Conservation (phyloP, 176 grass and related monocot genomes). For the Lolium multiflorum region DNA sequence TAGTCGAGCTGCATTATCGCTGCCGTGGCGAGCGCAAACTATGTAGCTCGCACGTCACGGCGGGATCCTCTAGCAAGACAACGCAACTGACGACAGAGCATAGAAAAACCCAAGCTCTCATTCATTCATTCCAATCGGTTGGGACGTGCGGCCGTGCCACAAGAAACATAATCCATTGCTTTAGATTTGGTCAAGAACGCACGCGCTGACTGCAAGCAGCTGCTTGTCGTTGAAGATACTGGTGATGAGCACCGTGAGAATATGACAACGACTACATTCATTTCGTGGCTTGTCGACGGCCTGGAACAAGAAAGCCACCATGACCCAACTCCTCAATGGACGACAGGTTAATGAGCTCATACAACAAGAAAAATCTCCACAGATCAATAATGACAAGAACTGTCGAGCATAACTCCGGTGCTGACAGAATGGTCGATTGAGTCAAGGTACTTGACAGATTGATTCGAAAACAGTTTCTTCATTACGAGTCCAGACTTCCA, state of each 20-base stretch:
- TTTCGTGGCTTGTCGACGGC: neutral
- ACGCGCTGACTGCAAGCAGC: neutral
- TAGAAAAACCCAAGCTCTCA: neutral
- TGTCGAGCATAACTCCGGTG: neutral
- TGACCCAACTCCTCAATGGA: neutral
- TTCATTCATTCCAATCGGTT: neutral
- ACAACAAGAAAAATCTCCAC: neutral
- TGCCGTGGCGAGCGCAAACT: neutral
- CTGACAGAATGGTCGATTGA: neutral
- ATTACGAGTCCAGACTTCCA: neutral
- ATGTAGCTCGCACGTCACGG: neutral
- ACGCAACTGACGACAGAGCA: neutral
- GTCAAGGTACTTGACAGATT: neutral
- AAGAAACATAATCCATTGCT: neutral
- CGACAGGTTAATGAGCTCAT: neutral
- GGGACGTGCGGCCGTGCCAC: neutral
- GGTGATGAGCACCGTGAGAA: neutral
- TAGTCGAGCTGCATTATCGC: too few relatives aligned
- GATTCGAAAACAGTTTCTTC: neutral
- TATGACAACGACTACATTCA: constrained; percentile 1
- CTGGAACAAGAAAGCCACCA: neutral
- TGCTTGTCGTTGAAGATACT: constrained; percentile 29
- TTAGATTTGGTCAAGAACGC: constrained; percentile 22
- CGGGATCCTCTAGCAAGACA: neutral
- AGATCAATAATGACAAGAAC: neutral